These are phyloP conservation scores for Nyctanthes arbortristis DNA, from an alignment of 257 asterid species.

Conservation along the genomic window DNA sequence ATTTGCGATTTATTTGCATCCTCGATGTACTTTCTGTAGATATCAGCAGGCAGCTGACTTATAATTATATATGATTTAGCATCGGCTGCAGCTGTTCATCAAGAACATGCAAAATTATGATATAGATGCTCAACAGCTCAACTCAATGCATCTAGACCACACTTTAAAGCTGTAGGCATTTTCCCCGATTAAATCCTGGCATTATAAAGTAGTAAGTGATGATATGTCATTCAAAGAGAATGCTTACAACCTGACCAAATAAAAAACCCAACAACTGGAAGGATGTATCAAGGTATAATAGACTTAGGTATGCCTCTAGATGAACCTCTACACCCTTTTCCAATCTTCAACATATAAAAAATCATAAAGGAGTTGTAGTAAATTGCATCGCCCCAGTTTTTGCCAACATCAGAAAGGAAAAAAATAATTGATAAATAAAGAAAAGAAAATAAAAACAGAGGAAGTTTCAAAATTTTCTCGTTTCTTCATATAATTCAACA, in stretches of 20 bases:
- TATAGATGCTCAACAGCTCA: not conserved
- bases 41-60: slow-evolving; percentile 68
- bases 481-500: not conserved
- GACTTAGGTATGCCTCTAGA: not conserved
- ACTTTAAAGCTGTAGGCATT: not conserved
- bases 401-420: not conserved
- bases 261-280: not conserved
- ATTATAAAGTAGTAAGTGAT: not conserved
- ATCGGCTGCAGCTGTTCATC: slow-evolving; percentile 58
- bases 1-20: slow-evolving; percentile 50
- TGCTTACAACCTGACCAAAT: not conserved
- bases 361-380: not conserved
- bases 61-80: slow-evolving; percentile 73
- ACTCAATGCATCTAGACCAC: not conserved
- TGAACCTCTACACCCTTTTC: not conserved
- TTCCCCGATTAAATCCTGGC: not conserved
- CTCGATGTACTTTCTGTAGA: slow-evolving; percentile 65
- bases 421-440: not conserved
- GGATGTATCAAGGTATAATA: not conserved
- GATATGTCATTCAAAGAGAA: not conserved
- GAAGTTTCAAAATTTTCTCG: not conserved
- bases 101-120: not conserved
- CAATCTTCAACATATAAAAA: not conserved
- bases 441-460: too few species aligned
- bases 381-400: not conserved